These are phyloP conservation scores for Microbotryum scabiosae DNA, from an alignment of 1,284 basidiomycete species.

Conservation along the genomic window DNA sequence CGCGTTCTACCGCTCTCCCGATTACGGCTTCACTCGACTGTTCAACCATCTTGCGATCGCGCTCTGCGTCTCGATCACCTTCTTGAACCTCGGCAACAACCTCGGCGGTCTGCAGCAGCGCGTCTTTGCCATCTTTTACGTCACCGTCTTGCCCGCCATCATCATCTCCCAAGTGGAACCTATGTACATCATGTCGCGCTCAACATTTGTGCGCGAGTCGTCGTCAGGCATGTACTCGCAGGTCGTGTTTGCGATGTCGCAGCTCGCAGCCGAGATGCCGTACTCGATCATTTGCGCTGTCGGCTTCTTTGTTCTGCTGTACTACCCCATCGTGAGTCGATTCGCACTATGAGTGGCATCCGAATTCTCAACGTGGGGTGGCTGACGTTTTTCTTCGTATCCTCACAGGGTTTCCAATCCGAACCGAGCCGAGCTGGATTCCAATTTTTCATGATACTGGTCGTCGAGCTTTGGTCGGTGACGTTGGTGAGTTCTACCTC, in stretches of 20 bases:
- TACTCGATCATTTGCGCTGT: constrained; percentile 60
- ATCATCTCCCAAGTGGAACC: constrained; percentile 75
- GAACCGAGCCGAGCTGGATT: constrained; percentile 53
- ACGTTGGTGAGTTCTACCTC: not conserved
- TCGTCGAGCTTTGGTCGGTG: constrained; percentile 48
- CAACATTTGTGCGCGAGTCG: constrained; percentile 57
- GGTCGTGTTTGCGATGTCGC: constrained; percentile 66
- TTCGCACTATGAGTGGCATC: no score
- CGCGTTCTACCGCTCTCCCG: constrained; percentile 71
- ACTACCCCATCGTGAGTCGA: constrained; percentile 46
- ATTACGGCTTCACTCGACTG: constrained; percentile 48
- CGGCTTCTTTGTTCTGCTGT: constrained; percentile 59
- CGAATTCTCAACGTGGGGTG: not conserved
- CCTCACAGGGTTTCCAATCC: constrained; percentile 47
- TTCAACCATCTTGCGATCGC: constrained; percentile 50
- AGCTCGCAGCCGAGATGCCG: constrained; percentile 72
- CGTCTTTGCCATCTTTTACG: constrained; percentile 46
- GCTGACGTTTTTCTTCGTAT: not conserved
- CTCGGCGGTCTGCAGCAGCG: constrained; percentile 71
- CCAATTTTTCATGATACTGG: constrained; percentile 60
- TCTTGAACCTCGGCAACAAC: constrained; percentile 64
- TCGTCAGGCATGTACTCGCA: constrained; percentile 57
- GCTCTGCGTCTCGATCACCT: constrained; percentile 70
- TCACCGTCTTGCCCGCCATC: constrained; percentile 51
- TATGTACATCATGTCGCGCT: constrained; percentile 69